Conservation (phyloP, 1,139 yeast species). For the Saccharomyces hybrid region DNA sequence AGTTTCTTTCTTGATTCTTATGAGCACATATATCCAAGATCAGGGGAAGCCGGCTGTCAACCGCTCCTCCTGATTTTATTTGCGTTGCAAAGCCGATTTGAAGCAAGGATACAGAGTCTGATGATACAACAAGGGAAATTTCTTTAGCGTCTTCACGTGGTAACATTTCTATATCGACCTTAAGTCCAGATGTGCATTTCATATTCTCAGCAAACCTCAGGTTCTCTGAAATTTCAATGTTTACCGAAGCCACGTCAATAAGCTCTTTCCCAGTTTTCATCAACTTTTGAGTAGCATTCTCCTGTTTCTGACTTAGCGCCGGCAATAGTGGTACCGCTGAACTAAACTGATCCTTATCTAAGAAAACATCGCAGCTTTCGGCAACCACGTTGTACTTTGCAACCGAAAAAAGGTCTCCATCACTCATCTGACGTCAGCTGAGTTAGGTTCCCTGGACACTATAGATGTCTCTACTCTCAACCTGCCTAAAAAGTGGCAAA, state of each 20-base stretch:
- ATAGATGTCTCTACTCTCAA: neutral
- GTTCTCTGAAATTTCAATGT: neutral
- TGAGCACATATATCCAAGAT: neutral
- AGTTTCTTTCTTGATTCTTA: neutral
- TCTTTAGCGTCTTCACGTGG: neutral
- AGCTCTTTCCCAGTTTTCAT: neutral
- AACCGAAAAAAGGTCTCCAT: neutral
- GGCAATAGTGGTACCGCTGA: neutral
- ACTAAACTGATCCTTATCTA: neutral
- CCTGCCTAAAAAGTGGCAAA: neutral
- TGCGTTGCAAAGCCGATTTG: neutral
- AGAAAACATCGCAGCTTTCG: neutral
- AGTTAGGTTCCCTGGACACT: neutral
- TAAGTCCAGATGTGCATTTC: neutral
- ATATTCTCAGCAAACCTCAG: neutral
- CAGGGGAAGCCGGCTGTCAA: neutral
- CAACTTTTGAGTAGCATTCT: neutral
- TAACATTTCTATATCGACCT: neutral
- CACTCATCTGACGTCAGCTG: neutral
- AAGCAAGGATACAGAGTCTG: neutral
- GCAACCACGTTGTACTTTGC: neutral
- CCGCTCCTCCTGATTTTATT: neutral
- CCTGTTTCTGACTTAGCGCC: neutral
- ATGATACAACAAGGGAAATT: neutral
- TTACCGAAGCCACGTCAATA: neutral